A percentile compares a stretch with the other conserved stretches of the same genome.
Evolutionary conservation across 495 filamentous ascomycete genomes (phyloP).

Genomic region (Penicillium ochrochloron): DNA sequence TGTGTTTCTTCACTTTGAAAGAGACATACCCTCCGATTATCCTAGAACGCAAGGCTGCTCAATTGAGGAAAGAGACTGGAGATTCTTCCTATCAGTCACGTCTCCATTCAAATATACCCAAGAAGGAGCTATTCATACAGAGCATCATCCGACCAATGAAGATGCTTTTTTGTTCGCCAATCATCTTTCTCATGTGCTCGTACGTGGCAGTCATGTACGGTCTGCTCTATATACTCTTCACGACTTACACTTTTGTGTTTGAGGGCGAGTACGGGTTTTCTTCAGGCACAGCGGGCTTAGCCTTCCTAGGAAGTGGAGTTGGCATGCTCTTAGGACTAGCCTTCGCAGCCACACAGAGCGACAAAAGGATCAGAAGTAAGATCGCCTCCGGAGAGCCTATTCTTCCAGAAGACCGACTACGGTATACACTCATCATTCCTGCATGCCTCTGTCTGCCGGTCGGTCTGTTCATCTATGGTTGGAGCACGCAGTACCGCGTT

Average conservation of each 20-base stretch:
- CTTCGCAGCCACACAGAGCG: conserved; percentile 2
- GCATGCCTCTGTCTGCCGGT: conserved; percentile 7
- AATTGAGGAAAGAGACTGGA: conserved; percentile 61
- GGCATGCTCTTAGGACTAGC: conserved; percentile 40
- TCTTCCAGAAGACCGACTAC: conserved; percentile 4
- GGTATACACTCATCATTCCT: background rate
- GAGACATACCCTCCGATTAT: conserved; percentile 67
- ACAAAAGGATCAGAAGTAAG: background rate
- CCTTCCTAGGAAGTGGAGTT: conserved; percentile 53
- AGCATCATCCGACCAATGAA: conserved; percentile 58
- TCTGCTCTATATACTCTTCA: conserved; percentile 63
- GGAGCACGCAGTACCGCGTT: conserved; percentile 49
- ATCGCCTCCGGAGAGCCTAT: background rate
- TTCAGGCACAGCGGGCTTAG: conserved; percentile 55
- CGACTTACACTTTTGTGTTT: conserved; percentile 60
- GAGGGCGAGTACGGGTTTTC: conserved; percentile 49
- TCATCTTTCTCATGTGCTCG: conserved; percentile 49
- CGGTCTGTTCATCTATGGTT: conserved; percentile 37
- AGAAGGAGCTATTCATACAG: conserved; percentile 36
- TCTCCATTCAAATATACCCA: conserved; percentile 47
- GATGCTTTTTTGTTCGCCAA: conserved; percentile 56
- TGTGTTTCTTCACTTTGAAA: conserved; percentile 7
- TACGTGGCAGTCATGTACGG: conserved; percentile 59
- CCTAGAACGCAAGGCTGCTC: conserved; percentile 56
- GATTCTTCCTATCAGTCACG: conserved; percentile 49